Base-by-base conservation (phyloP, 2,329 filamentous ascomycete species). In the Claviceps sp. region DNA sequence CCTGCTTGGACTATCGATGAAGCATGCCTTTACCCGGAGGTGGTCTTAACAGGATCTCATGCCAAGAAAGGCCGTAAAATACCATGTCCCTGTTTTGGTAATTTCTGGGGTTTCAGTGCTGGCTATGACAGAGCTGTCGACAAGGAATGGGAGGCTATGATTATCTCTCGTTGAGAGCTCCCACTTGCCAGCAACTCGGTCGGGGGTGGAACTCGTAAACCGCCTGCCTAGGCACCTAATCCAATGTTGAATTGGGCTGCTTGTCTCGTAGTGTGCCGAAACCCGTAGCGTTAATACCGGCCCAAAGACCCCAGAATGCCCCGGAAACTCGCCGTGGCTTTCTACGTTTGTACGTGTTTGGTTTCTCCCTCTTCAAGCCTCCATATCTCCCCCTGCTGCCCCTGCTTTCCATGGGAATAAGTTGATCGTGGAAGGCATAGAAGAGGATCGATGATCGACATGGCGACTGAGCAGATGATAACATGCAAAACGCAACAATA, bases 1-100 rank as follows among this genome's bases (percentile, higher is more conserved):
- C 20, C 20, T 16, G 41, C 16, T 24, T 13, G 41, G 11, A 24
- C 41, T 43, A 43, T 22, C 20, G 41, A 43, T 43, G 14, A 13
- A 43, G 20, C 51, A 49, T 49, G 41, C 54, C 49, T 42, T 40
- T 44, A 44, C 22, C 14, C 16, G 46, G 41, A 38, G 34, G 13
- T 37, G 38, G 40, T 30, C 26, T 30, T 8, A 7, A 9, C 50
- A 48, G 50, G 26, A 26, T 42, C 22, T 24, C 20, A 43, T 48
- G 44, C 42, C 46, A 41, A 50, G n/a, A 40, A 48, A 34, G 11
- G 34, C 43, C 43, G 44, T 47, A 40, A 7, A 43, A 43, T 24
- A 20, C 41, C 40, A 24, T 24, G 4, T 6, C 41, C 41, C 20
- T 43, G 20, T 16, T 43, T 40, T 22, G 43, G 40, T 37, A 22